A percentile compares a stretch with the other conserved stretches of the same genome.
Evolutionary conservation across 2,329 filamentous ascomycete genomes (phyloP).

Genomic region (Phyllosticta citrichinensis): DNA sequence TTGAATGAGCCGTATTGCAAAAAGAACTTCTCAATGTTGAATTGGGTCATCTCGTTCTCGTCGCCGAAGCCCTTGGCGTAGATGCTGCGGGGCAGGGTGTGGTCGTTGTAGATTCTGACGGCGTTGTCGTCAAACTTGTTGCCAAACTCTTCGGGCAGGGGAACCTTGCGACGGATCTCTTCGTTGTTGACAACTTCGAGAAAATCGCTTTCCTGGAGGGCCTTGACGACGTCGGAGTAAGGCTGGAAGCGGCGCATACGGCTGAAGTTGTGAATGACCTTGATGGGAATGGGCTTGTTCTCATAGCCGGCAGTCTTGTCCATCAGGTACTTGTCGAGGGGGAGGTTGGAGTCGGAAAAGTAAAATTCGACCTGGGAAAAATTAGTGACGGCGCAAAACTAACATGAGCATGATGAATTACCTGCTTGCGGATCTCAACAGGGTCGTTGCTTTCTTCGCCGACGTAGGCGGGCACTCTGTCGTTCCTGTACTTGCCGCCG

Average conservation of each 20-base stretch:
- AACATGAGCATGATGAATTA: conserved; percentile 24
- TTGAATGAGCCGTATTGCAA: conserved; percentile 67
- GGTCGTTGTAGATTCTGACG: conserved; percentile 48
- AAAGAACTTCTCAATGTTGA: conserved; percentile 92
- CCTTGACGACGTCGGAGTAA: conserved; percentile 70
- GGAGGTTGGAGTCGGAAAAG: conserved; percentile 85
- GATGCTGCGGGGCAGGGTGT: conserved; percentile 62
- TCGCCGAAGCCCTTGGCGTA: conserved; percentile 93
- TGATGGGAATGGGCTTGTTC: conserved; percentile 73
- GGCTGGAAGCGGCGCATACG: conserved; percentile 94
- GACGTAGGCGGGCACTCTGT: conserved; percentile 20
- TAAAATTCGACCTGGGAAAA: conserved; percentile 78
- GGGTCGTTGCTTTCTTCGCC: conserved; percentile 66
- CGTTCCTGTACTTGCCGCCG: background rate
- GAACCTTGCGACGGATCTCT: conserved; percentile 57
- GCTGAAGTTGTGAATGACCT: conserved; percentile 75
- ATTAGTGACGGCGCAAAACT: conserved; percentile 13
- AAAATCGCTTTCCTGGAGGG: conserved; percentile 65
- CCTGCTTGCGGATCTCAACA: conserved; percentile 72
- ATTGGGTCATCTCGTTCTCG: conserved; percentile 74
- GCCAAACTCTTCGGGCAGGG: conserved; percentile 38
- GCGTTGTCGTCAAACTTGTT: conserved; percentile 43
- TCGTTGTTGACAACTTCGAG: conserved; percentile 60
- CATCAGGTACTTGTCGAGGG: conserved; percentile 80
- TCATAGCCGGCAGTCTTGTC: conserved; percentile 63